A percentile compares a stretch with the other conserved stretches of the same genome.
phyloP scores from a whole-genome alignment of 2,329 filamentous ascomycete genomes.

The Microcera coccophila region DNA sequence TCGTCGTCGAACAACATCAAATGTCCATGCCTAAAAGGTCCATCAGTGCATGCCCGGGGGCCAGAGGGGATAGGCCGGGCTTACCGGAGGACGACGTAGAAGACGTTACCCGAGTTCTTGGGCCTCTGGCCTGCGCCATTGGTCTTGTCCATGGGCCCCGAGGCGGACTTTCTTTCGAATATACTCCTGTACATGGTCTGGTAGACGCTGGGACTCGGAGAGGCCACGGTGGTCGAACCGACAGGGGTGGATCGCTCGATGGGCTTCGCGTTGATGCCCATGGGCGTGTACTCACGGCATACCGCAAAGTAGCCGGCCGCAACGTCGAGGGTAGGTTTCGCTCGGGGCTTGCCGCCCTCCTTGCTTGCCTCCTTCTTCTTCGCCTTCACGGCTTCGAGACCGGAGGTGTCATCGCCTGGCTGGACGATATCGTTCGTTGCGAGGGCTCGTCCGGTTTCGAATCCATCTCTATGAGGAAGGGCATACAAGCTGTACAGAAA shows the following conservation, averaged over 20 bases:
- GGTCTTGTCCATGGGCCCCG: conserved; percentile 46
- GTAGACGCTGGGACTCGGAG: conserved; percentile 89
- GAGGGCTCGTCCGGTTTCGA: conserved; percentile 27
- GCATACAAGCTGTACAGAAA: conserved; percentile 66
- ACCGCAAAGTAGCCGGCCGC: conserved; percentile 94
- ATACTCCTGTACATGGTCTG: conserved; percentile 97
- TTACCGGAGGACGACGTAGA: conserved; percentile 85
- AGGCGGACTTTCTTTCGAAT: conserved; percentile 70
- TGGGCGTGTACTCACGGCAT: conserved; percentile 85
- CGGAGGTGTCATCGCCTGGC: conserved; percentile 60
- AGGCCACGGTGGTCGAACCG: conserved; percentile 67
- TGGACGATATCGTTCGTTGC: conserved; percentile 45
- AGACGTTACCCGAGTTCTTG: conserved; percentile 76
- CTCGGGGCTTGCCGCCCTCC: conserved; percentile 56
- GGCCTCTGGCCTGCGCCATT: conserved; percentile 50
- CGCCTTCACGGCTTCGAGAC: conserved; percentile 59
- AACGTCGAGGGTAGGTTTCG: conserved; percentile 65
- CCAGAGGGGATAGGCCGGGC: conserved; percentile 16
- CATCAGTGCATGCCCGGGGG: conserved; percentile 9
- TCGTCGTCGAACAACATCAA: conserved; percentile 97
- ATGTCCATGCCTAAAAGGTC: conserved; percentile 69
- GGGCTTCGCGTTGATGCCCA: conserved; percentile 87
- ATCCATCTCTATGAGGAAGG: conserved; percentile 53
- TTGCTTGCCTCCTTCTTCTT: conserved; percentile 52
- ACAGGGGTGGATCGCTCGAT: conserved; percentile 81